Percentiles rank a stretch among this genome's conserved stretches.
These are phyloP conservation scores for Linum lewisii DNA, from an alignment of 345 rosid species.

Conservation along the genomic window DNA sequence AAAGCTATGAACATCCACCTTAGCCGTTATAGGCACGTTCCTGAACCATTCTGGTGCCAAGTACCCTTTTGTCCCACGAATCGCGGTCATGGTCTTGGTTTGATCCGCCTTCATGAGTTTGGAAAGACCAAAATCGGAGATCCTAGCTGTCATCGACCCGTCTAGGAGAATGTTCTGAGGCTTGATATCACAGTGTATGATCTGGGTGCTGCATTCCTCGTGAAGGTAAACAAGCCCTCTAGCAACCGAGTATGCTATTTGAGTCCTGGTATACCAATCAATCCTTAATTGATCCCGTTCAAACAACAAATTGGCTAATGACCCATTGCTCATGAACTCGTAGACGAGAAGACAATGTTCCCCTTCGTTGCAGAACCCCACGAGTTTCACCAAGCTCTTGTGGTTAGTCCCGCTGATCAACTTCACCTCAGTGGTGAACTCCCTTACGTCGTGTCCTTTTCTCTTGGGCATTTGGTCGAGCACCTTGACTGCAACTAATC, in stretches of 20 bases:
- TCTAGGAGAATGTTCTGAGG: slow-evolving; percentile 36
- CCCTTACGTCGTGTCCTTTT: slow-evolving; percentile 12
- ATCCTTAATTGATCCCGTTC: slow-evolving; percentile 15
- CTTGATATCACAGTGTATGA: slow-evolving; percentile 37
- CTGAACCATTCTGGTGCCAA: slow-evolving; percentile 30
- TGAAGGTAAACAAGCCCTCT: slow-evolving; percentile 31
- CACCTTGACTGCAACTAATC: slow-evolving; percentile 29
- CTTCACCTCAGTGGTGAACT: slow-evolving; percentile 27
- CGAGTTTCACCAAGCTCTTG: slow-evolving; percentile 29
- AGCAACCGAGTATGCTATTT: slow-evolving; percentile 25
- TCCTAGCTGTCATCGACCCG: slow-evolving; percentile 5
- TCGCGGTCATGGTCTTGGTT: slow-evolving; percentile 16
- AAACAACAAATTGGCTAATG: slow-evolving; percentile 21
- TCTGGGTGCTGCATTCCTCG: slow-evolving; percentile 29
- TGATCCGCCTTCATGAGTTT: slow-evolving; percentile 26
- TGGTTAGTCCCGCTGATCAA: slow-evolving; percentile 28
- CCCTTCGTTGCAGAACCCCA: slow-evolving; percentile 35
- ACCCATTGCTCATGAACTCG: slow-evolving; percentile 29
- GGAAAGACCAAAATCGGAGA: slow-evolving; percentile 37
- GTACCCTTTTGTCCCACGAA: slow-evolving; percentile 28
- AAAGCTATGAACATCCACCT: slow-evolving; percentile 26
- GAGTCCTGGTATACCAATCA: slow-evolving; percentile 18
- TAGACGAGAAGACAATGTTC: slow-evolving; percentile 21
- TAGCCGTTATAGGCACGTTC: slow-evolving; percentile 12
- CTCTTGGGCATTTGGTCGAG: slow-evolving; percentile 10